Conservation (phyloP, 441 rosid genomes). For the Gossypium trilobum region DNA sequence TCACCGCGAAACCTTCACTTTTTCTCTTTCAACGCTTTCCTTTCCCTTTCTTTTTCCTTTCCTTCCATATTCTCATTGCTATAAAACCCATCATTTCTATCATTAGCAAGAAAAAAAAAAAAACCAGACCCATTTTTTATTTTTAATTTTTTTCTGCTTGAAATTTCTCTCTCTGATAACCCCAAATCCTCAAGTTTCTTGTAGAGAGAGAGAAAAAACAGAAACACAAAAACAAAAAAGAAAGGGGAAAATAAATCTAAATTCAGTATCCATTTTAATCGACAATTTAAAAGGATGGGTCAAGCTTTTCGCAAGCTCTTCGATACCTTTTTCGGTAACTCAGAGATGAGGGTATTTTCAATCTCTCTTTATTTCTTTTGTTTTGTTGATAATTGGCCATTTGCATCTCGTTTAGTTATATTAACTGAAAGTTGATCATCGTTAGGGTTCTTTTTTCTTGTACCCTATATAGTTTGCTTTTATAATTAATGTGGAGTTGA, state of each 20-base stretch:
- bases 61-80: neutral
- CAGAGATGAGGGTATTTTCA: conserved; percentile 81
- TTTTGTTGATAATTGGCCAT: neutral
- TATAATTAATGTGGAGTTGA: neutral
- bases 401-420: neutral
- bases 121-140: neutral
- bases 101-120: neutral
- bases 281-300: conserved; percentile 41
- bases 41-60: neutral
- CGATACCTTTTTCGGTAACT: conserved; percentile 88
- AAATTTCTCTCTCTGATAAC: neutral
- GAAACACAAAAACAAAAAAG: neutral
- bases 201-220: neutral
- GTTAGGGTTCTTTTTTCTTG: neutral
- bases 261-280: neutral
- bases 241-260: neutral
- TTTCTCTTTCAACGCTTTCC: neutral
- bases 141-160: neutral
- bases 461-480: neutral
- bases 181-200: neutral
- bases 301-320: conserved; percentile 93
- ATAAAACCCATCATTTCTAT: neutral
- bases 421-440: neutral
- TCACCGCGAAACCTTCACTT: neutral
- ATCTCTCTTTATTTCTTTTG: neutral